Evolutionary conservation across 2,329 filamentous ascomycete species (phyloP), one percentile per base, ranked within the genome.

Genomic region (Byssochlamys sp.): DNA sequence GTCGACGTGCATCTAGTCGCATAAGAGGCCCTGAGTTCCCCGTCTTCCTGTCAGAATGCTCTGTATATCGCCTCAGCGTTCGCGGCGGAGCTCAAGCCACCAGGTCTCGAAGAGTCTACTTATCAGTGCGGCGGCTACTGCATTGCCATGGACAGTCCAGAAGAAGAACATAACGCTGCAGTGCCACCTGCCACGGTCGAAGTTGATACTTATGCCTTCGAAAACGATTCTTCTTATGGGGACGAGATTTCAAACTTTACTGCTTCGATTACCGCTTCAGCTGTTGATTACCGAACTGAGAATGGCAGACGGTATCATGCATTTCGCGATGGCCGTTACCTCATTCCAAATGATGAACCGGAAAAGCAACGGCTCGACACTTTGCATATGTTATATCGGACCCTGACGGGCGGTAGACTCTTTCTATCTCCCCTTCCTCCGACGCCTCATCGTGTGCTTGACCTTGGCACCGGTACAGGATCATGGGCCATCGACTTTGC

Each of bases 401-500:
- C 35, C 11, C 39, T 63, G 6, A 26, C 65, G 19, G 60, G 59
- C 26, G 59, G 60, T 7, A 59, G 54, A 53, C 58, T 65, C 10
- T 60, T 60, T 56, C 48, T 57, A 24, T 62, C 65, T 2, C 65
- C 65, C 9, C 61, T 67, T n/a, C 54, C 57, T 19, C 35, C 56
- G 19, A 39, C 56, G 6, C 58, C 57, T 7, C 33, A 59, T 25
- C 53, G 58, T 33, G 59, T 64, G 1, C 52, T 66, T 11, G 63
- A 66, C 59, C 55, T 66, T 14, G 57, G 58, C 52, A 63, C 60
- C 11, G 61, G 62, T 39, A 65, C 63, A 9, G 66, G 66, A 19
- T 63, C 64, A 35, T 67, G 66, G 67, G 66, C 67, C 2, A 67
- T 69, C 50, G 64, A 67, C 29, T 62, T 65, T 63, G 66, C 66